A percentile compares a stretch with the other conserved stretches of the same genome.
phyloP scores from a whole-genome alignment of 1,284 basidiomycete species.

The Polyporus tsugae region DNA sequence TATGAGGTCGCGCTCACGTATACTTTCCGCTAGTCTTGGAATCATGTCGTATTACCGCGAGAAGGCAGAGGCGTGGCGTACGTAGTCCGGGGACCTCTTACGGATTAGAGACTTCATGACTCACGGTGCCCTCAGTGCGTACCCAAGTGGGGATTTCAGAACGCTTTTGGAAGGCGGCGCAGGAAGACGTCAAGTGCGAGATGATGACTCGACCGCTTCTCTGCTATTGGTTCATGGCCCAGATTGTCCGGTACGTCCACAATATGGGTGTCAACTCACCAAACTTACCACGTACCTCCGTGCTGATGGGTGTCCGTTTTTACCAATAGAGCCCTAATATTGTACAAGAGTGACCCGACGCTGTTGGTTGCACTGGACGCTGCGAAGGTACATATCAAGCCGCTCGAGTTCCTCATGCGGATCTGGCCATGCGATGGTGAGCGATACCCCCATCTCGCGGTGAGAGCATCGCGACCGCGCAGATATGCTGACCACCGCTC shows the following conservation, averaged over 20 bases:
- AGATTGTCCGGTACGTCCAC: constrained; percentile 61
- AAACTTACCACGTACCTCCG: no score
- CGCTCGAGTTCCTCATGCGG: constrained; percentile 67
- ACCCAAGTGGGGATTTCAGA: constrained; percentile 68
- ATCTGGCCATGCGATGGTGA: constrained; percentile 73
- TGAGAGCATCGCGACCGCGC: background rate
- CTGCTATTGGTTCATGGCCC: constrained; percentile 79
- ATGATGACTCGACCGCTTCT: constrained; percentile 67
- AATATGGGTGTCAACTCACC: background rate
- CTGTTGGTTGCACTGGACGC: constrained; percentile 70
- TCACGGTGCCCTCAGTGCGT: constrained; percentile 50
- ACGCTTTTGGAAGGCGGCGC: constrained; percentile 57
- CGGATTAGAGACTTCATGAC: background rate
- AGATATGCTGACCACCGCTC: background rate
- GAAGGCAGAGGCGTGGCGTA: constrained; percentile 78
- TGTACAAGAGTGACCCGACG: constrained; percentile 68
- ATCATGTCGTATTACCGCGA: constrained; percentile 59
- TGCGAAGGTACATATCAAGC: constrained; percentile 62
- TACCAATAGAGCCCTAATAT: constrained; percentile 54
- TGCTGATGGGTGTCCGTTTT: background rate
- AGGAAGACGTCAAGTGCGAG: constrained; percentile 65
- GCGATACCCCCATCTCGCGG: constrained; percentile 24
- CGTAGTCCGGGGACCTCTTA: constrained; percentile 37
- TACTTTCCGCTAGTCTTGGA: constrained; percentile 48
- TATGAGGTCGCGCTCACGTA: background rate